Conservation (phyloP, 1,139 yeast genomes). For the Zygoascus meyerae region DNA sequence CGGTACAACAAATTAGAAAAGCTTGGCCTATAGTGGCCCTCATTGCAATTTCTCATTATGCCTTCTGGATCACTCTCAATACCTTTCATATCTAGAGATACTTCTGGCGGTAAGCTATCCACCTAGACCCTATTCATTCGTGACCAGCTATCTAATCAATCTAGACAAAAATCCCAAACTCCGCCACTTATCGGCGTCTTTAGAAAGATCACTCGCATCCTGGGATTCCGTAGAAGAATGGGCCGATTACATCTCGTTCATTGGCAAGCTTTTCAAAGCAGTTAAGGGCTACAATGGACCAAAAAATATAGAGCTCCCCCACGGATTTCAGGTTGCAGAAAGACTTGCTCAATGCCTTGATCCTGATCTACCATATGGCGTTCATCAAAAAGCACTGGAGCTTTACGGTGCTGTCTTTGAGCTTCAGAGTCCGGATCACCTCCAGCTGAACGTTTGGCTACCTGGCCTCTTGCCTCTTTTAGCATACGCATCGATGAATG, state of each 20-base stretch:
- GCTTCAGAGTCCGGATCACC: conserved; percentile 26
- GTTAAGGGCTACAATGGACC: conserved; percentile 35
- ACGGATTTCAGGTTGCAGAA: conserved; percentile 35
- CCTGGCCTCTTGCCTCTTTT: conserved; percentile 85
- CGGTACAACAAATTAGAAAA: not conserved
- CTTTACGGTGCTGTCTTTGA: conserved; percentile 67
- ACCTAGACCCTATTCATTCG: no score
- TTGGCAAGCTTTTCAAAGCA: conserved; percentile 71
- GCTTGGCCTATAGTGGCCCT: not conserved
- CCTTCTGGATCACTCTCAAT: conserved; percentile 5
- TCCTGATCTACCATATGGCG: conserved; percentile 85
- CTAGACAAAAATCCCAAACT: conserved; percentile 45
- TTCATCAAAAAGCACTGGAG: conserved; percentile 80
- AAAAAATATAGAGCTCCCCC: conserved; percentile 35
- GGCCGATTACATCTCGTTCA: conserved; percentile 96
- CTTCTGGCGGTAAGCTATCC: conserved; percentile 12
- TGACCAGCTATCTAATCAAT: no score
- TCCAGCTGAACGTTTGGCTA: conserved; percentile 55
- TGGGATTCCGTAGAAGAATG: conserved; percentile 89
- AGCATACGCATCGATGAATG: conserved; percentile 82
- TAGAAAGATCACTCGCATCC: conserved; percentile 68
- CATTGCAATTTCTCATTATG: not conserved
- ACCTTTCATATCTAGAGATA: conserved; percentile 8
- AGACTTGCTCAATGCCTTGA: conserved; percentile 57
- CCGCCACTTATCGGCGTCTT: conserved; percentile 56